A percentile compares a stretch with the other conserved stretches of the same genome.
These are phyloP conservation scores for Monilinia fructigena DNA, from an alignment of 2,329 filamentous ascomycete species.

Conservation along the genomic window DNA sequence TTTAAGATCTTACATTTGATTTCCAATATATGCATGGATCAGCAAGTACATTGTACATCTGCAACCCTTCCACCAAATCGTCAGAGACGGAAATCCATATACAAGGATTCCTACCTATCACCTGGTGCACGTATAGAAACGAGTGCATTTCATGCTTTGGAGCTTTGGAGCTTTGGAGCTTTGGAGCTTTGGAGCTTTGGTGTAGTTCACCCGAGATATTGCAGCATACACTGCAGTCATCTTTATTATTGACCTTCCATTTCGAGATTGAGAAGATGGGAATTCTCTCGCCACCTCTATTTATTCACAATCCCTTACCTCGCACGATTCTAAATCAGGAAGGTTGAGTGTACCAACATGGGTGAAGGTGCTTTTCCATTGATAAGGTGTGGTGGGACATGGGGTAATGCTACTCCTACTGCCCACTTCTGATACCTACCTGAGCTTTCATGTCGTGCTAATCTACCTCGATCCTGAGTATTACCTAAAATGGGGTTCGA, in stretches of 20 bases:
- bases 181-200: background rate
- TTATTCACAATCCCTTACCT: constrained; percentile 11
- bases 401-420: background rate
- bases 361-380: background rate
- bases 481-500: background rate
- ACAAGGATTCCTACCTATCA: background rate
- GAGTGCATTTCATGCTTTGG: background rate
- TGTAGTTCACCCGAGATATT: background rate
- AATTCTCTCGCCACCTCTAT: constrained; percentile 1
- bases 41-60: too few relatives aligned
- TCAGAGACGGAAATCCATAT: background rate
- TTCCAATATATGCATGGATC: too few relatives aligned
- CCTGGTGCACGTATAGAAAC: background rate
- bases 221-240: background rate
- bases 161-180: background rate
- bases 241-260: constrained; percentile 2
- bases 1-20: too few relatives aligned
- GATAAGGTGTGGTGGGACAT: constrained; percentile 19
- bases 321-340: constrained; percentile 11
- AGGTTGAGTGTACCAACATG: background rate
- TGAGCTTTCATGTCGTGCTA: background rate
- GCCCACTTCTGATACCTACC: background rate
- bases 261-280: constrained; percentile 11
- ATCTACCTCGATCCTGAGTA: background rate
- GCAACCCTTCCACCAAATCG: background rate